phyloP scores from a whole-genome alignment of 1,284 basidiomycete species.

The Hemileccinum hortonii region DNA sequence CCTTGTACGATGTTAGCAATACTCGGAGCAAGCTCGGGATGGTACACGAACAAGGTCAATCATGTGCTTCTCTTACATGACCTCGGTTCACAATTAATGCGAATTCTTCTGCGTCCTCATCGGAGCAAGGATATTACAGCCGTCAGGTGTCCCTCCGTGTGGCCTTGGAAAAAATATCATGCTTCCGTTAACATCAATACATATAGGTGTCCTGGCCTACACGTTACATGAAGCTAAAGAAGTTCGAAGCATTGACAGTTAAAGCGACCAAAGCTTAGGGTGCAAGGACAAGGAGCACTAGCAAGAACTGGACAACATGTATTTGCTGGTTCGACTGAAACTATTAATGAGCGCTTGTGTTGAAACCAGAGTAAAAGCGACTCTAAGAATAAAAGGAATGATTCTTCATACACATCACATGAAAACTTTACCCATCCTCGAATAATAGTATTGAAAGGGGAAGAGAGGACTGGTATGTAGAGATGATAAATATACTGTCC shows the following conservation, averaged over 20 bases:
- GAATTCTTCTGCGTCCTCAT: constrained; percentile 56
- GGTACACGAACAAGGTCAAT: constrained; percentile 46
- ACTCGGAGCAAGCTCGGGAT: no score
- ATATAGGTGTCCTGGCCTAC: constrained; percentile 50
- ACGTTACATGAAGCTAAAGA: constrained; percentile 52
- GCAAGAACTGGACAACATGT: constrained; percentile 57
- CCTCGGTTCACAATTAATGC: no score
- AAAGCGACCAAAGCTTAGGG: constrained; percentile 37
- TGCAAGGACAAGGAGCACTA: constrained; percentile 59
- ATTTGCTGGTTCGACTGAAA: no score
- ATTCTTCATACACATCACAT: constrained; percentile 13
- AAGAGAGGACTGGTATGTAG: constrained; percentile 18
- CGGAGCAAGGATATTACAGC: constrained; percentile 61
- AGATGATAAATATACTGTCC: constrained; percentile 34
- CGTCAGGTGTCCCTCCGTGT: constrained; percentile 56
- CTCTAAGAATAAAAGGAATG: constrained; percentile 4
- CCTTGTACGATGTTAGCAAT: not conserved
- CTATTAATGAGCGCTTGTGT: constrained; percentile 35
- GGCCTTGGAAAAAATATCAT: no score
- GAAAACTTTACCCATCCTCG: not conserved
- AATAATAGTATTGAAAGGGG: not conserved
- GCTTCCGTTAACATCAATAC: constrained; percentile 53
- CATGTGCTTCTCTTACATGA: no score
- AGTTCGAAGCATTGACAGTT: constrained; percentile 46
- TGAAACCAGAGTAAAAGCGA: not conserved